Evolutionary conservation across 345 rosid species (phyloP), one percentile per base, ranked within the genome.

Genomic region (Arabidopsis arenosa): DNA sequence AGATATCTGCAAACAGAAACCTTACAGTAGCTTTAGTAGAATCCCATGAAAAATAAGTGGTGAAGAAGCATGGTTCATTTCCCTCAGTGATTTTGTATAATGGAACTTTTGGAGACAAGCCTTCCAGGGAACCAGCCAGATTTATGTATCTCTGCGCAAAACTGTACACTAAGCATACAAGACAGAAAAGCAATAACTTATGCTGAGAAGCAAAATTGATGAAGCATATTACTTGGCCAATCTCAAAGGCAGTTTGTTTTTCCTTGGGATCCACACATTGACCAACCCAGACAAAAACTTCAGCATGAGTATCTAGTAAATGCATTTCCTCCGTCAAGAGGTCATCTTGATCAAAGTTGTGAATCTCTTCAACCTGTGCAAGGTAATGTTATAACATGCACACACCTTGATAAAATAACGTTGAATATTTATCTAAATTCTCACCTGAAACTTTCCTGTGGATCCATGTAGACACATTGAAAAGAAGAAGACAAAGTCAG

Each of bases 281-380:
- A 58, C 99, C 99, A 83, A 93, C 90, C 99, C 99, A 96, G 70
- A 93, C 88, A 86, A 93, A 96, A 64, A 93, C 97, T 81, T 93
- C 99, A 66, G 96, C 94, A 71, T 86, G 94, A 37, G 98, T 91
- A 80, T 96, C 99, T 43, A 96, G 91, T 74, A 96, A 80, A 87
- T 90, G 77, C 75, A 89, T 82, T 75, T 96, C 99, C 80, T 96
- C 99, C 5, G 98, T 86, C 87, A 96, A 80, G 39, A 96, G 88
- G 76, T 96, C 99, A 81, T 93, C 99, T 81, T 96, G 99, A 72
- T 85, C 81, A 60, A 91, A 96, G 83, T 90, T 91, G 88, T 88
- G 86, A 71, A 96, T 83, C 86, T 96, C 99, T 84, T 96, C 94
- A 61, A 93, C 88, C 99, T 95, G 87, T 73, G 63, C 36, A 80